Evolutionary conservation across 2,329 filamentous ascomycete species (phyloP), one percentile per base, ranked within the genome.

Genomic region (Aureobasidium mangrovei): DNA sequence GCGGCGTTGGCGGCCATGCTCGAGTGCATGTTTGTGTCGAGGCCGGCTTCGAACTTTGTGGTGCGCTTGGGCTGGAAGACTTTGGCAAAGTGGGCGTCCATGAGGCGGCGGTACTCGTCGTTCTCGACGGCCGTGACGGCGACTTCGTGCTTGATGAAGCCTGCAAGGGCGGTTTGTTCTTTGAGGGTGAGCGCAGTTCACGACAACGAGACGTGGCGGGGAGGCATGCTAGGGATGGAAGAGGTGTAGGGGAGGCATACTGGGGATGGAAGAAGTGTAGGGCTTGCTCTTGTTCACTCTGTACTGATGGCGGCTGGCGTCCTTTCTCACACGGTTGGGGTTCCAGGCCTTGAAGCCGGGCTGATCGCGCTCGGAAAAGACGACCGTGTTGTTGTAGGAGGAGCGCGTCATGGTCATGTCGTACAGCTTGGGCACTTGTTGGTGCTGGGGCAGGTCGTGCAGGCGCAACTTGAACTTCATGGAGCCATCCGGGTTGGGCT

Each of bases 301-400:
- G 56, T 51, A 45, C 4, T 46, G 31, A 18, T 53, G 27, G 55
- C 60, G 41, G 59, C 60, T 48, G 57, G 18, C 38, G 18, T 54
- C 43, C 18, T 36, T 42, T 5, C 43, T 33, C 48, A 58, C 29
- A 57, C 61, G 41, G 59, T 59, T 49, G 51, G 60, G 53, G 27
- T 56, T 63, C 62, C 41, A 60, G 54, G 52, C 63, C 57, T 77
- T 78, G 71, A 83, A 90, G 36, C 88, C 88, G 0, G 90, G 87
- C 26, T 95, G 78, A 64, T 97, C 89, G 68, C 95, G 90, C 71
- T 98, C 93, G 39, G 86, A 90, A 66, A 98, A 98, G 55, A 97
- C 76, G 67, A 86, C 95, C 24, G 90, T 93, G 70, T 95, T 96
- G 64, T 81, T 82, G 33, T 91, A 82, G n/a, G 80, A 72, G 40